Conservation (phyloP, 2,329 filamentous ascomycete species). For the Chaetomiaceae sp. region DNA sequence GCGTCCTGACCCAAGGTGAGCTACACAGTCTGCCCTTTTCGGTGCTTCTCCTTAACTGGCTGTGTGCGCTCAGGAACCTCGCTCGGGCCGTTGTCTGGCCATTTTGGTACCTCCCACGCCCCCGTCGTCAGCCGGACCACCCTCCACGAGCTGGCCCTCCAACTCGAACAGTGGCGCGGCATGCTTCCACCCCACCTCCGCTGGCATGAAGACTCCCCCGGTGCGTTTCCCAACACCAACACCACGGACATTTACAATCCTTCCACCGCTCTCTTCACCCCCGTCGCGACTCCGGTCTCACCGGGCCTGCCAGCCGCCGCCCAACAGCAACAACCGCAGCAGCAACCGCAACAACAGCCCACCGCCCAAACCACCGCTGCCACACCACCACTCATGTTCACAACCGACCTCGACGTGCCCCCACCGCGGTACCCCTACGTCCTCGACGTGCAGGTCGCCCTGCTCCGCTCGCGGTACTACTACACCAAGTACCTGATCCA, state of each 20-base stretch:
- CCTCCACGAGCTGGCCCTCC: slow-evolving; percentile 47
- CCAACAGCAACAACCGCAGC: not conserved
- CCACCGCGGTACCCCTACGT: slow-evolving; percentile 46
- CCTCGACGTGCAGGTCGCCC: slow-evolving; percentile 52
- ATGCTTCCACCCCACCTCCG: slow-evolving; percentile 50
- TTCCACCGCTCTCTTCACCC: slow-evolving; percentile 11
- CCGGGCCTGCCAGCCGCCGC: slow-evolving; percentile 21
- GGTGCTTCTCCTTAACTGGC: too few species aligned
- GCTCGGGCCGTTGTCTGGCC: too few species aligned
- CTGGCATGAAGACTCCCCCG: slow-evolving; percentile 51
- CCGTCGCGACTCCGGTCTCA: slow-evolving; percentile 21
- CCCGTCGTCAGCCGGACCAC: slow-evolving; percentile 29
- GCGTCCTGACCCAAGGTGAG: slow-evolving; percentile 48
- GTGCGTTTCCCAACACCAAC: slow-evolving; percentile 35
- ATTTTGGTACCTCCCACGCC: too few species aligned
- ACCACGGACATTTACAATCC: slow-evolving; percentile 23
- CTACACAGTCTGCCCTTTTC: slow-evolving; percentile 3
- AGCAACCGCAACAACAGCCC: not conserved
- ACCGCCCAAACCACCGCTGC: not conserved
- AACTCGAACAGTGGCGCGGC: slow-evolving; percentile 54
- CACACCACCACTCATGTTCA: slow-evolving; percentile 38
- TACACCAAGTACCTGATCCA: slow-evolving; percentile 55
- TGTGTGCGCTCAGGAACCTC: too few species aligned
- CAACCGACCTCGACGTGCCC: slow-evolving; percentile 40
- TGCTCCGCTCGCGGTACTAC: slow-evolving; percentile 55